Percentiles rank a stretch among this genome's conserved stretches.
phyloP scores from a whole-genome alignment of 306 rosid species.

The Vicia villosa region DNA sequence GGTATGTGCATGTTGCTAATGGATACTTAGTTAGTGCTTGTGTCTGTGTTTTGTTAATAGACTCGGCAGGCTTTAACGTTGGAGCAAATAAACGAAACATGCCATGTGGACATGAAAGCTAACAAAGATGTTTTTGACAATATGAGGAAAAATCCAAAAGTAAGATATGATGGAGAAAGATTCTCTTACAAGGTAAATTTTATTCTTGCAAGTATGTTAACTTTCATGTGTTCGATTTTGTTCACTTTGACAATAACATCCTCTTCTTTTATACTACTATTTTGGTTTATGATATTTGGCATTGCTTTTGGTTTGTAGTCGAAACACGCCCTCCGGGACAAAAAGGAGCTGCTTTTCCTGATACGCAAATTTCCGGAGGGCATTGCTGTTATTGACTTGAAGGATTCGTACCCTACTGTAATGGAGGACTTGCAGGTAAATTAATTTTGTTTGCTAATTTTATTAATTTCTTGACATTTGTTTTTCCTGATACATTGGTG shows the following conservation, averaged over 20 bases:
- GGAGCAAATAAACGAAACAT: constrained; percentile 79
- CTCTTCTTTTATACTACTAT: not conserved
- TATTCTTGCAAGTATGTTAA: not conserved
- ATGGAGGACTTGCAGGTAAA: constrained; percentile 88
- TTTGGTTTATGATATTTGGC: constrained; percentile 42
- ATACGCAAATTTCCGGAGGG: constrained; percentile 88
- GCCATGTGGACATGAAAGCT: constrained; percentile 78
- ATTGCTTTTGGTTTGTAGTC: constrained; percentile 61
- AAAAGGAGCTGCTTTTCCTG: constrained; percentile 66
- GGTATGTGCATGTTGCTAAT: not conserved
- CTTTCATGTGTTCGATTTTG: not conserved
- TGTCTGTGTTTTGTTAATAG: constrained; percentile 51
- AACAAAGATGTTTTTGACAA: constrained; percentile 90
- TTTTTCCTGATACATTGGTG: constrained; percentile 16
- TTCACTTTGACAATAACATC: constrained; percentile 12
- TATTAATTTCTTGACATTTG: not conserved
- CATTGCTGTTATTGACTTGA: constrained; percentile 69
- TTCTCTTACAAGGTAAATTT: constrained; percentile 85
- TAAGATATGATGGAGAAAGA: constrained; percentile 76
- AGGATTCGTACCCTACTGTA: constrained; percentile 49
- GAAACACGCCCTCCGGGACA: constrained; percentile 78
- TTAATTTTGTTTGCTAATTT: constrained; percentile 5
- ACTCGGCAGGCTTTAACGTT: constrained; percentile 77
- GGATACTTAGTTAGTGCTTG: constrained; percentile 10
- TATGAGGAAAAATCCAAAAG: constrained; percentile 90